Evolutionary conservation across 331 rosid species (phyloP).

Genomic region (Pyracantha coccinea): DNA sequence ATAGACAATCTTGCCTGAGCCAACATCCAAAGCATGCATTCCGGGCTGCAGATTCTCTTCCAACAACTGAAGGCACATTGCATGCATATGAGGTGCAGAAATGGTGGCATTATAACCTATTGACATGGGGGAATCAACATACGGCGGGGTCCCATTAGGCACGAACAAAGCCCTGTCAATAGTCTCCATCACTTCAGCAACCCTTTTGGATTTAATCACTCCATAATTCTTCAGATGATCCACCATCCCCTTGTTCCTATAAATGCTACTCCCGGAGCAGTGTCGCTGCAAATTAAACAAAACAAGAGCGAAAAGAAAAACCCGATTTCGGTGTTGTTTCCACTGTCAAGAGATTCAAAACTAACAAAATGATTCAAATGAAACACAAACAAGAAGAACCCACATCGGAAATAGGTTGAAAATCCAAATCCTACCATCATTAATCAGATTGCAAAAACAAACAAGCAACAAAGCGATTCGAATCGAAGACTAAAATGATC

Average conservation of each 20-base stretch:
- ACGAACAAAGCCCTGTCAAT: slow-evolving; percentile 79
- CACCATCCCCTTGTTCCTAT: slow-evolving; percentile 73
- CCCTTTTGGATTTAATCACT: slow-evolving; percentile 50
- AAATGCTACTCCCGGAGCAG: slow-evolving; percentile 50
- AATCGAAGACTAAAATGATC: not conserved
- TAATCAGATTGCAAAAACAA: not conserved
- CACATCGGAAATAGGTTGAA: not conserved
- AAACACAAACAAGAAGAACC: not conserved
- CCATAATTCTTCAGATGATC: slow-evolving; percentile 64
- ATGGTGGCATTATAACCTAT: slow-evolving; percentile 93
- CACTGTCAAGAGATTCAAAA: not conserved
- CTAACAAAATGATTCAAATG: not conserved
- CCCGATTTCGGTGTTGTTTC: not conserved
- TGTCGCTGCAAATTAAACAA: slow-evolving; percentile 37
- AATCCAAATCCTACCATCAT: too few relatives aligned
- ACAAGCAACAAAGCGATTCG: not conserved
- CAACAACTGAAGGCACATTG: slow-evolving; percentile 77
- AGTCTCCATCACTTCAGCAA: slow-evolving; percentile 65
- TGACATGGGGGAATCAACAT: slow-evolving; percentile 72
- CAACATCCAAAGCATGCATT: slow-evolving; percentile 85
- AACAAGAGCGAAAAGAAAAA: not conserved
- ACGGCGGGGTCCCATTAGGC: slow-evolving; percentile 58
- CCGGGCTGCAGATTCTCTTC: slow-evolving; percentile 81
- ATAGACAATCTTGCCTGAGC: slow-evolving; percentile 52
- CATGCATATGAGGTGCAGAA: slow-evolving; percentile 99